Conservation (phyloP, 2,329 filamentous ascomycete species). For the Thielaviopsis ethacetica region DNA sequence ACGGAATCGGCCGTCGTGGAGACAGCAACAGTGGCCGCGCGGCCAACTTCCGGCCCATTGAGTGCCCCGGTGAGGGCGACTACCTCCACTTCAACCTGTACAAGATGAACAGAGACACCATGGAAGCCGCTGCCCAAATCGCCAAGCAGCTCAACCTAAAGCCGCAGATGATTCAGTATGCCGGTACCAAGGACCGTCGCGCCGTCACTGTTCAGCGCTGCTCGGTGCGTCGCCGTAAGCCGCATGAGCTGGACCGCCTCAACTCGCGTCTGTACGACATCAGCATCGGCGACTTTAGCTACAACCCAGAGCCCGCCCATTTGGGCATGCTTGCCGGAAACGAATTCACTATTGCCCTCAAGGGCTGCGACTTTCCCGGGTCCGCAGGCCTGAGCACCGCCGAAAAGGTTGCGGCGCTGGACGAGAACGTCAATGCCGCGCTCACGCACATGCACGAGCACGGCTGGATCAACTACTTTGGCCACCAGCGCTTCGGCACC, state of each 20-base stretch:
- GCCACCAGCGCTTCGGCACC: constrained; percentile 90
- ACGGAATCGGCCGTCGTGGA: constrained; percentile 11
- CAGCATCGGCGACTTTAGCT: constrained; percentile 65
- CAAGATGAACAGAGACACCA: constrained; percentile 95
- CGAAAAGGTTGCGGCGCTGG: constrained; percentile 19
- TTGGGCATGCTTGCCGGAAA: constrained; percentile 79
- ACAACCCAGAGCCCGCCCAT: constrained; percentile 53
- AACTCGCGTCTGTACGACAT: constrained; percentile 47
- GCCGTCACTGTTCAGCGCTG: constrained; percentile 75
- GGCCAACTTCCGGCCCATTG: constrained; percentile 3
- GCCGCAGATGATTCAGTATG: constrained; percentile 54
- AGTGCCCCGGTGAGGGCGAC: constrained; percentile 35
- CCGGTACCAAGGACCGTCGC: constrained; percentile 80
- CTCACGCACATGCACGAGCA: constrained; percentile 51
- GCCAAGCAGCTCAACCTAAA: constrained; percentile 59
- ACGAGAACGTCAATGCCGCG: constrained; percentile 33
- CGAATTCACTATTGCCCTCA: constrained; percentile 80
- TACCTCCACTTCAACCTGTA: constrained; percentile 84
- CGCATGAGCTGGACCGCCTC: constrained; percentile 46
- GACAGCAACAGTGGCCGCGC: constrained; percentile 1
- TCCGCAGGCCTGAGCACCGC: constrained; percentile 15
- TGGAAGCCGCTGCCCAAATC: constrained; percentile 72
- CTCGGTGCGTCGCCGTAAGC: constrained; percentile 38
- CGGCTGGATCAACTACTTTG: constrained; percentile 96
- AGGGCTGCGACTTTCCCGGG: constrained; percentile 44